Evolutionary conservation across 1,284 basidiomycete species (phyloP), one percentile per base, ranked within the genome.

Genomic region (Ceratorhiza oryzae-sativae): DNA sequence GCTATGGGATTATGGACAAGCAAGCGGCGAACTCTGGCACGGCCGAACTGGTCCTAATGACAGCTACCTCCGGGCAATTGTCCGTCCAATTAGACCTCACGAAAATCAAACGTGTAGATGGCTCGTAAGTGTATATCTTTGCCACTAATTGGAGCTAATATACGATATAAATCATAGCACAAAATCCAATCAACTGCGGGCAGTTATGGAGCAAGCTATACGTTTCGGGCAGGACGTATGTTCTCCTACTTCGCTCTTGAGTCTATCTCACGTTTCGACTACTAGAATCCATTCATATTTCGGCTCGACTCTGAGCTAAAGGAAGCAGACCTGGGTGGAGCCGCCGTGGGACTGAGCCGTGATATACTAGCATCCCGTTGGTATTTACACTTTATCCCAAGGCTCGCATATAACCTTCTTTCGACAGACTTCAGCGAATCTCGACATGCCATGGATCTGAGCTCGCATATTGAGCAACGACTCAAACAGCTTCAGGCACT

Each of bases 161-260:
- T 75, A 70, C 72, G 9, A 36, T 6, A 77, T 76, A 58, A 73
- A 76, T 15, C 59, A 73, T 36, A 87, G 83, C 73, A 90, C 87
- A 32, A 84, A 85, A 58, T 87, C 88, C 2, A 86, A 86, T 62
- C 82, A 93, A 41, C 87, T 96, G 76, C 91, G 92, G 80, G 89
- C 90, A 12, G 92, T 89, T 42, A 88, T 97, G 85, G 94, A 91
- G 70, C 93, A 95, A 79, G 93, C 92, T 9, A 92, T 97, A 75
- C 81, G 94, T 67, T 96, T 93, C 78, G 90, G 90, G 3, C 81
- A 85, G 23, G 86, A 89, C 76, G 89, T 88, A 78, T 70, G 81
- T 75, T n/a, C 42, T 4, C 5, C 45, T 18, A 51, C 23, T 18
- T 45, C 27, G 3, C 10, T 23, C 8, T 13, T 3, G 32, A 46